Conservation (phyloP, 305 asterid genomes). For the Fraxinus latifolia region DNA sequence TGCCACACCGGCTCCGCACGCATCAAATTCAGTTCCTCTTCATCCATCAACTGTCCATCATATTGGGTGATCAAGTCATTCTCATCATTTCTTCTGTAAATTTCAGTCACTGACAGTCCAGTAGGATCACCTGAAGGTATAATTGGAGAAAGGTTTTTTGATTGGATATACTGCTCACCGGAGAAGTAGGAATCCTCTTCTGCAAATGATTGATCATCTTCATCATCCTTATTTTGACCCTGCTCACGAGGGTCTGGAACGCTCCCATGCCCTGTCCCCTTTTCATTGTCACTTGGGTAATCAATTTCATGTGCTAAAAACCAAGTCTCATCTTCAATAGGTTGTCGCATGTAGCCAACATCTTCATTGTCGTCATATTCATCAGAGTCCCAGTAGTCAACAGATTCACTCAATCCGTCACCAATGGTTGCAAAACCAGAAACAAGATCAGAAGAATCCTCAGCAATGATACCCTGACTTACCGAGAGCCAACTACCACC, state of each 20-base stretch:
- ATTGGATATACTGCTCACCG: slow-evolving; percentile 69
- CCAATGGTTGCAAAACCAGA: slow-evolving; percentile 98
- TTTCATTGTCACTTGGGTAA: slow-evolving; percentile 95
- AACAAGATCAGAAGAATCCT: slow-evolving; percentile 91
- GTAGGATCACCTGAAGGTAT: slow-evolving; percentile 53
- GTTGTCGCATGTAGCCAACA: slow-evolving; percentile 94
- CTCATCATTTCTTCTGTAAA: slow-evolving; percentile 26
- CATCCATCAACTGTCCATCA: slow-evolving; percentile 94
- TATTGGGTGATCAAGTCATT: slow-evolving; percentile 61
- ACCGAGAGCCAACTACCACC: slow-evolving; percentile 96
- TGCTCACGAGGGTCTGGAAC: slow-evolving; percentile 73
- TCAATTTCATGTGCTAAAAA: slow-evolving; percentile 96
- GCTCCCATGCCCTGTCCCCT: slow-evolving; percentile 75
- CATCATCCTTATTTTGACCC: slow-evolving; percentile 68
- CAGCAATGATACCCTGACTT: slow-evolving; percentile 84
- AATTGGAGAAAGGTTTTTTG: slow-evolving; percentile 56
- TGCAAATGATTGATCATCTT: slow-evolving; percentile 85
- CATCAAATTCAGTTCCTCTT: slow-evolving; percentile 78
- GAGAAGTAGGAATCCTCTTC: slow-evolving; percentile 95
- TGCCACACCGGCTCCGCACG: slow-evolving; percentile 90
- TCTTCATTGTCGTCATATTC: slow-evolving; percentile 96
- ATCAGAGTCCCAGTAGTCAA: slow-evolving; percentile 95
- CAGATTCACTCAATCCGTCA: slow-evolving; percentile 80
- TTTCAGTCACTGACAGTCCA: slow-evolving; percentile 45
- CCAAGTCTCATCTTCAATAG: slow-evolving; percentile 95